Evolutionary conservation across 148 eudicot species (phyloP).

Genomic region (Cornus suecica): DNA sequence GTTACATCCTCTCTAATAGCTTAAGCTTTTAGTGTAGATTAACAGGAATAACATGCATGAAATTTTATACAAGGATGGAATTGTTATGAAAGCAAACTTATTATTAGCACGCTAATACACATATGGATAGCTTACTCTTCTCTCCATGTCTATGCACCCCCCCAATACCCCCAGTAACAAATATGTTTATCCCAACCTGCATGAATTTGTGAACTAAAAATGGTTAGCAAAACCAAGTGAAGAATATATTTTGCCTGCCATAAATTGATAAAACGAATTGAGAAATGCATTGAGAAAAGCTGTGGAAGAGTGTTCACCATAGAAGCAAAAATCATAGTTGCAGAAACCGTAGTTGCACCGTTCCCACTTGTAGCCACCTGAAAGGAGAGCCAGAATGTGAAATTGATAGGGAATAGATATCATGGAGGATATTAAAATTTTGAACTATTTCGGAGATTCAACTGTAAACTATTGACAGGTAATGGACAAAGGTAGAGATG

Average conservation of each 20-base stretch:
- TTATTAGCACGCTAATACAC: background rate
- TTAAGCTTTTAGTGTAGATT: too few species aligned
- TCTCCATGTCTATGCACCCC: slow-evolving; percentile 97
- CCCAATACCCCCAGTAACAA: slow-evolving; percentile 96
- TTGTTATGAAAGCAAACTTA: background rate
- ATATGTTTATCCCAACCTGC: slow-evolving; percentile 89
- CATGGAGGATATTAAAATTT: too few species aligned
- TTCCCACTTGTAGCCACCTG: slow-evolving; percentile 77
- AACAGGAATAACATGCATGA: too few species aligned
- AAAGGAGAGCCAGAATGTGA: background rate
- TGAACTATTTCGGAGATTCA: too few species aligned
- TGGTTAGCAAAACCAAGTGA: background rate
- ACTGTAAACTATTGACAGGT: too few species aligned
- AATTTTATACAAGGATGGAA: too few species aligned
- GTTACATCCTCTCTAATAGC: too few species aligned
- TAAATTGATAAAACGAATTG: slow-evolving; percentile 1
- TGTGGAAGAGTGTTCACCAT: slow-evolving; percentile 38
- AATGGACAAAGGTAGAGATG: too few species aligned
- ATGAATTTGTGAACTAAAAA: slow-evolving; percentile 9
- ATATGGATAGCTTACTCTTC: slow-evolving; percentile 42
- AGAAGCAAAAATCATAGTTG: slow-evolving; percentile 91
- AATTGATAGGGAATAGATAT: background rate
- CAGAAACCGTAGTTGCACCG: slow-evolving; percentile 98
- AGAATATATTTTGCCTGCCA: background rate
- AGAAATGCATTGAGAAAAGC: background rate